Evolutionary conservation across 768 basidiomycete species (phyloP), one percentile per base, ranked within the genome.

Genomic region (Termitomyces sp.): DNA sequence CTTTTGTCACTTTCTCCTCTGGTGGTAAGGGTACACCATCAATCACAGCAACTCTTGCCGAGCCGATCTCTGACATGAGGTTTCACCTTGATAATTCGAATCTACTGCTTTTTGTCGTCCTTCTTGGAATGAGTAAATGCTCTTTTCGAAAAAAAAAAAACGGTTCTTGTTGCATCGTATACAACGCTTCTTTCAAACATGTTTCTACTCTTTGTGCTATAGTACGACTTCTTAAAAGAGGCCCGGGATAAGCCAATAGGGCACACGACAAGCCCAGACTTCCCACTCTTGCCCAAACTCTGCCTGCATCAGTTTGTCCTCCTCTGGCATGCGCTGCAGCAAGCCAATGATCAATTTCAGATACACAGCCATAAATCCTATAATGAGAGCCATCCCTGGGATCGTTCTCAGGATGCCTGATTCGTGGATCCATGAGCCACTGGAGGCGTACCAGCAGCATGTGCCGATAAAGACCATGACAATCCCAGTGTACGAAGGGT

Each of bases 231-330:
- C n/a, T n/a, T n/a, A n/a, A n/a, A n/a, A 59, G 16, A 62, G 5
- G 3, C 61, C 57, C 12, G 53, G 61, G 8, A 65, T 36, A 8
- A 63, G 56, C 36, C 41, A n/a, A 44, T 60, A 62, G 6, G 63
- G 65, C 20, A 64, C 61, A 14, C 20, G 20, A 28, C 32, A 30
- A 12, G 63, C 65, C 56, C 63, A 64, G 16, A 59, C 55, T 12
- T 65, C 62, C 64, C 64, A 65, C 38, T 59, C 62, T 16, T 55
- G 51, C 13, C 62, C 62, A 51, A 65, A 65, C 32, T 44, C 36
- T n/a, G 33, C 41, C 23, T 56, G 59, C 58, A 63, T 41, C 43
- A 61, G n/a, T 47, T 14, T 23, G 35, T 65, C 64, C 20, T 65
- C 64, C 16, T 50, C 51, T 0, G 55, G 56, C 50, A 65, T 52